Conservation (phyloP, 805 yeast genomes). For the Candida boleticola region DNA sequence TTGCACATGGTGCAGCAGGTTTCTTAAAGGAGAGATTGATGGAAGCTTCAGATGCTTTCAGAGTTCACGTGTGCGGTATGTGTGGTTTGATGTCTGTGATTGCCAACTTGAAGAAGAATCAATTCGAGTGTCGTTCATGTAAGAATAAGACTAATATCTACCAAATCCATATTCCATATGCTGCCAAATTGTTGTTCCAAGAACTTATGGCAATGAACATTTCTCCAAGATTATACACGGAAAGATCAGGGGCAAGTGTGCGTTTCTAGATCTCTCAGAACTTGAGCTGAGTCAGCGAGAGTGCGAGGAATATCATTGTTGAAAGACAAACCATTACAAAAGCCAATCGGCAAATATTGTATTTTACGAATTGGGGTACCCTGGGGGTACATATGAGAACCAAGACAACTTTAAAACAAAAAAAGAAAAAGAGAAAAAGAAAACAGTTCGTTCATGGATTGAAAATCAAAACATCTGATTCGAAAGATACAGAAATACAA, state of each 20-base stretch:
- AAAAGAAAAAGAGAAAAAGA: neutral
- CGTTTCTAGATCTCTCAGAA: slow-evolving; percentile 20
- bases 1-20: slow-evolving; percentile 99
- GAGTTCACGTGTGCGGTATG: slow-evolving; percentile 97
- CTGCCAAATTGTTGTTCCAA: slow-evolving; percentile 96
- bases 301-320: neutral
- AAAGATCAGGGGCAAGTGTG: slow-evolving; percentile 62
- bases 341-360: no score
- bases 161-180: slow-evolving; percentile 97
- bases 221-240: slow-evolving; percentile 96
- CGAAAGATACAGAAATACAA: no score
- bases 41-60: slow-evolving; percentile 99
- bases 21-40: slow-evolving; percentile 95
- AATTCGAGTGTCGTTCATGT: slow-evolving; percentile 97
- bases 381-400: slow-evolving; percentile 16
- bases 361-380: no score
- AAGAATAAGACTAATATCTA: slow-evolving; percentile 97
- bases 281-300: neutral
- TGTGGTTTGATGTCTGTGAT: slow-evolving; percentile 98
- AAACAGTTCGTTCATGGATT: no score
- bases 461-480: no score
- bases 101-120: slow-evolving; percentile 95
- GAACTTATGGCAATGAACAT: slow-evolving; percentile 99
- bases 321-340: no score
- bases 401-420: neutral